Base-by-base conservation (phyloP, 768 basidiomycete species). In the Mycena epipterygia region DNA sequence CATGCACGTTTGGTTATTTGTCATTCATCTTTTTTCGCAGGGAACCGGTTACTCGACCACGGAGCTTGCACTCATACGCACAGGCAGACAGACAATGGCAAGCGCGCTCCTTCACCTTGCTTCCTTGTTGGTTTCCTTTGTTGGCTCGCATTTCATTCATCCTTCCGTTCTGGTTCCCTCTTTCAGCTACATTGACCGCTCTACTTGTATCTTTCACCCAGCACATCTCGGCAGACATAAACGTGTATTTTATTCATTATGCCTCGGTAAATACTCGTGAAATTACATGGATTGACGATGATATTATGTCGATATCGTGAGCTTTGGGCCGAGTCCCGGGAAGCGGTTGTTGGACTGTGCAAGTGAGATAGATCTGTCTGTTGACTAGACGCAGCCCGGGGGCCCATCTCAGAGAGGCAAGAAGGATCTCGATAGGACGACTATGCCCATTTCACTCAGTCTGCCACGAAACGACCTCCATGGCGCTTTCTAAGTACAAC, bases 241-340 rank as follows among this genome's bases (percentile, higher is more conserved):
- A 67, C 60, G 64, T 71, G 70, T 71, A 71, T 71, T 71, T 71
- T 71, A 71, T 71, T 62, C 68, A 64, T 70, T 51, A 70, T 64
- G 48, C 61, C 60, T 61, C 63, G 41, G 62, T 70, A 64, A 58
- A 60, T 64, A 64, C 68, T 62, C 62, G 55, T 70, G 68, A 70
- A 67, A 70, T 64, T 48, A 58, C 56, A 61, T 65, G 69, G 69
- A 70, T 70, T 59, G 52, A 68, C 58, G 49, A 49, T 64, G 23
- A 37, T n/a, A n/a, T 44, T 5, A 11, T 44, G 21, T n/a, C n/a
- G 35, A 6, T 37, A 37, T 37, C 35, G 35, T 37, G 35, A 37
- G 35, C 35, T 37, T 6, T 37, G 8, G 6, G 6, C 8, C 35
- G 35, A 14, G 35, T 6, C 35, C 14, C 35, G 35, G 6, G 14